Base-by-base conservation (phyloP, 768 basidiomycete species). In the Coprinopsis sp. region DNA sequence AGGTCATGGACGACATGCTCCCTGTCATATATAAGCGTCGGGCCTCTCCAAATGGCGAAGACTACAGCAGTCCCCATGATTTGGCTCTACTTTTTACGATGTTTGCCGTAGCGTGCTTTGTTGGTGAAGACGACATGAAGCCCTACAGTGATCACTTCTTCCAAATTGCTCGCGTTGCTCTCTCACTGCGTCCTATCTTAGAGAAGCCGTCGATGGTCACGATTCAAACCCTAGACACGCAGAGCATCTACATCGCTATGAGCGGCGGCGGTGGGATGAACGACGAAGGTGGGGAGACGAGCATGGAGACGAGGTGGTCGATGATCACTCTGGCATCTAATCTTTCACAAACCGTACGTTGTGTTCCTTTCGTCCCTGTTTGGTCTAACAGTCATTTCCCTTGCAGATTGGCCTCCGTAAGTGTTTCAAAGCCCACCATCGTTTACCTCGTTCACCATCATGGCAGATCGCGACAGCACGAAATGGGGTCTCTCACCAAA, bases 291-390 rank as follows among this genome's bases (percentile, higher is more conserved):
- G 72, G 71, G 43, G 82, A 87, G 59, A 79, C 79, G 3, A 82
- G 78, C 50, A 85, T 79, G 82, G 83, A 84, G 65, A 77, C 78
- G 65, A 79, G 83, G 16, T 84, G 84, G 84, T 77, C 73, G 11
- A 61, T 84, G 36, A 69, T 83, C 30, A 79, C 77, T 10, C 66
- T 86, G n/a, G 80, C 81, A 1, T 72, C 77, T 11, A 80, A 86
- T 66, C 58, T 86, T 31, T 72, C 80, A 46, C 81, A 83, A 64
- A 77, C 81, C 8, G 82, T 84, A 56, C 44, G 80, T 70, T 27
- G 43, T 31, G 24, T 43, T 31, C 28, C 39, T 34, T 22, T 40
- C 6, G 28, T 49, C 33, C 21, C n/a, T 11, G 25, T 47, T 31
- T 30, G 8, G 28, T 34, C 31, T 34, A 34, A 23, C 28, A n/a